Percentiles rank a stretch among this genome's conserved stretches.
phyloP scores from a whole-genome alignment of 176 grass and related monocot genomes.

The Triticum monococcum region DNA sequence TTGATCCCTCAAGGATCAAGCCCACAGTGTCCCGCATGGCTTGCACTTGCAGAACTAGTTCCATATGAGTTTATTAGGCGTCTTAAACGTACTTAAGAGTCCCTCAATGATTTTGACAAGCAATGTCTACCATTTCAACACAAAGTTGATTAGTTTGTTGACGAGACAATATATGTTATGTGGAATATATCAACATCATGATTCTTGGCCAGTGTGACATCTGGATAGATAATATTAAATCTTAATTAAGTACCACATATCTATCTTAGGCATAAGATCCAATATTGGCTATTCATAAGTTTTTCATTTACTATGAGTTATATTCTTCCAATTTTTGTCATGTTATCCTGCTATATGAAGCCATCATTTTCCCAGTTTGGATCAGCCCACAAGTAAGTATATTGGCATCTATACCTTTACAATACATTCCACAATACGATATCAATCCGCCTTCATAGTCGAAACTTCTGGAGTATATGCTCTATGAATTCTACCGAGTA shows the following conservation, averaged over 20 bases:
- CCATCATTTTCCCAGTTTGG: not conserved
- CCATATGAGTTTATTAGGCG: too few relatives aligned
- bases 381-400: not conserved
- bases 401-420: not conserved
- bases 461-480: not conserved
- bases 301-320: not conserved
- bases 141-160: not conserved
- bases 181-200: not conserved
- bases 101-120: not conserved
- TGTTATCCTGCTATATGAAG: not conserved
- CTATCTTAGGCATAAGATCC: not conserved
- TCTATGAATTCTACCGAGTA: not conserved
- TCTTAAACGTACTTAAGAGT: not conserved
- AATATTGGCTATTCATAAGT: not conserved
- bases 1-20: too few relatives aligned
- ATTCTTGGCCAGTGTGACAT: accelerated
- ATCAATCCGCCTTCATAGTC: not conserved
- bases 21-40: not conserved
- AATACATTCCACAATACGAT: not conserved
- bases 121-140: not conserved
- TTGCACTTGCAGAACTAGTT: not conserved
- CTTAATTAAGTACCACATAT: not conserved
- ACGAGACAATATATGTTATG: not conserved
- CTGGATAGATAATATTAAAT: not conserved
- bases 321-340: not conserved